Conservation (phyloP, 345 rosid species). For the Gossypioides kirkii region DNA sequence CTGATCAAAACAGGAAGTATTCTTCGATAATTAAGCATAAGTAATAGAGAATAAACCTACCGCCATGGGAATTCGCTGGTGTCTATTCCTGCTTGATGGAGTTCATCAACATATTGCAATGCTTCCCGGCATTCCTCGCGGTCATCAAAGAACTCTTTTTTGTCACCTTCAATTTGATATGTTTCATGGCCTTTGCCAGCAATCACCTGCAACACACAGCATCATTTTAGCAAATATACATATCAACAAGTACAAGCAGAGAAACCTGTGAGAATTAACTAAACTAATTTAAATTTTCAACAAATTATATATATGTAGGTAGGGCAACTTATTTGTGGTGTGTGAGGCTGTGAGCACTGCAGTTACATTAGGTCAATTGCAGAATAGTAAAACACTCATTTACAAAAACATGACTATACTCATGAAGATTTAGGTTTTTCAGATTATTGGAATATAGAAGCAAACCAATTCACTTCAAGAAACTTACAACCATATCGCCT, state of each 20-base stretch:
- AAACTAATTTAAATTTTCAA: neutral
- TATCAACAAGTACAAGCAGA: neutral
- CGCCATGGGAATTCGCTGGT: constrained; percentile 98
- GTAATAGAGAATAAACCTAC: constrained; percentile 35
- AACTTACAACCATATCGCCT: constrained; percentile 96
- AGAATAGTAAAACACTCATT: neutral
- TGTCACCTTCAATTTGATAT: constrained; percentile 78
- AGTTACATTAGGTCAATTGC: constrained; percentile 3
- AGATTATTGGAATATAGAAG: neutral
- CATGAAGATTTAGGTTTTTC: neutral
- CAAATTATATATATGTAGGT: neutral
- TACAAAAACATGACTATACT: neutral
- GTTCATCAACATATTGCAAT: constrained; percentile 87
- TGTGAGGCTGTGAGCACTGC: neutral
- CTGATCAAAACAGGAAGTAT: neutral
- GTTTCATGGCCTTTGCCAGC: constrained; percentile 94
- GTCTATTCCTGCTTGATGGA: constrained; percentile 96
- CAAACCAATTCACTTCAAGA: constrained; percentile 6
- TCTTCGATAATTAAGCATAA: neutral
- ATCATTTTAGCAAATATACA: neutral
- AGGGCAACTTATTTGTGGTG: neutral
- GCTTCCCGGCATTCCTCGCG: constrained; percentile 92
- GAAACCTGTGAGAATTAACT: neutral
- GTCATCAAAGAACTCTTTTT: constrained; percentile 79
- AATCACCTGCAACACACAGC: constrained; percentile 45